phyloP scores from a whole-genome alignment of 495 filamentous ascomycete species.

The Talaromyces adpressus region DNA sequence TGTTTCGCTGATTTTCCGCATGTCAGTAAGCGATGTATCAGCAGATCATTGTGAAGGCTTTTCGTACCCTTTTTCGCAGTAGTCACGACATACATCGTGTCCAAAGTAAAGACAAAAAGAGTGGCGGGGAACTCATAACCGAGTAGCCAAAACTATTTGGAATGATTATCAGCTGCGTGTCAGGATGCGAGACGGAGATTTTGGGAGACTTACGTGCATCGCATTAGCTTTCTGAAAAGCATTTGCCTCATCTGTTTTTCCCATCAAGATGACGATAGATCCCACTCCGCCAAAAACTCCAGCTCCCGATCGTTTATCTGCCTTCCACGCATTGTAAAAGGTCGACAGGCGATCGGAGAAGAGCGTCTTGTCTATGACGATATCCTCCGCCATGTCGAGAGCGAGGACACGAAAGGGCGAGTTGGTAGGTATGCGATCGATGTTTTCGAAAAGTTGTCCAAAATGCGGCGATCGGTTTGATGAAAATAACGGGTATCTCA shows the following conservation, averaged over 20 bases:
- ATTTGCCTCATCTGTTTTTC: slow-evolving; percentile 82
- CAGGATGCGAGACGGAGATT: not conserved
- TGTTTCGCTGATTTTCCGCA: slow-evolving; percentile 62
- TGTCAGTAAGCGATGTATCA: slow-evolving; percentile 9
- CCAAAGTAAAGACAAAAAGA: slow-evolving; percentile 81
- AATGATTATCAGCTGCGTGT: slow-evolving; percentile 9
- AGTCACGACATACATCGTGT: slow-evolving; percentile 82
- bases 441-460: not conserved
- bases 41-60: slow-evolving; percentile 14
- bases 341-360: slow-evolving; percentile 89
- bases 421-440: not conserved
- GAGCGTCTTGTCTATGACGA: slow-evolving; percentile 83
- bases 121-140: slow-evolving; percentile 98
- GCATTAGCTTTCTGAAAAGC: slow-evolving; percentile 91
- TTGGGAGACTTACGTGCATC: slow-evolving; percentile 65
- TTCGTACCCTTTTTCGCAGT: slow-evolving; percentile 88
- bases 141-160: slow-evolving; percentile 84
- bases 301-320: slow-evolving; percentile 74
- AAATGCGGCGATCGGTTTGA: not conserved
- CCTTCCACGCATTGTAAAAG: slow-evolving; percentile 87
- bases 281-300: slow-evolving; percentile 74
- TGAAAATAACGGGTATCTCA: not conserved
- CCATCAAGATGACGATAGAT: slow-evolving; percentile 84
- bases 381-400: slow-evolving; percentile 50
- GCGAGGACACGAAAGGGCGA: not conserved